Percentiles rank a stretch among this genome's conserved stretches.
These are phyloP conservation scores for Dalechampia spathulata DNA, from an alignment of 441 rosid species.

Conservation along the genomic window DNA sequence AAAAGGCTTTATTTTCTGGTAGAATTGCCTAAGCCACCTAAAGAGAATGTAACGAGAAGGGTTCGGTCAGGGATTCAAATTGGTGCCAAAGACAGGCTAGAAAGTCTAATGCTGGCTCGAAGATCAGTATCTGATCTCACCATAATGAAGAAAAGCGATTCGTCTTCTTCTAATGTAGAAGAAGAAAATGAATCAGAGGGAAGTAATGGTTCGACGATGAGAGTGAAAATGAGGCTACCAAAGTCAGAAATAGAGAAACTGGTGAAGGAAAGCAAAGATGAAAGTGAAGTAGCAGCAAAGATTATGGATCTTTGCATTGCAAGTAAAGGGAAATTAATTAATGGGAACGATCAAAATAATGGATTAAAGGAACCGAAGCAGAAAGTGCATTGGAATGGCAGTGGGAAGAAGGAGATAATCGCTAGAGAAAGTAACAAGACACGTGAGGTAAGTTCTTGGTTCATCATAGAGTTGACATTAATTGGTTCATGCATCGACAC, in stretches of 20 bases:
- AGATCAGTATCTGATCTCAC: slow-evolving; percentile 79
- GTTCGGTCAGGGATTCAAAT: slow-evolving; percentile 69
- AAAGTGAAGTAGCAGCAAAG: slow-evolving; percentile 58
- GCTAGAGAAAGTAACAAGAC: slow-evolving; percentile 27
- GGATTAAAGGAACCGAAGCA: slow-evolving; percentile 1
- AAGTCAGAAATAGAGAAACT: slow-evolving; percentile 59
- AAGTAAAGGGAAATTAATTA: too few species aligned
- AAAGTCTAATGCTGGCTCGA: slow-evolving; percentile 66
- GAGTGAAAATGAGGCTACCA: slow-evolving; percentile 61
- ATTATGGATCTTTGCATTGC: slow-evolving; percentile 44
- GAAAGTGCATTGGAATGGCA: slow-evolving; percentile 25
- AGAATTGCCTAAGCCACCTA: slow-evolving; percentile 45
- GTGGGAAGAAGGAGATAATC: not conserved
- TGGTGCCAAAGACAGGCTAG: slow-evolving; percentile 81
- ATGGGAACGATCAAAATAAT: slow-evolving; percentile 10
- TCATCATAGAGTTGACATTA: slow-evolving; percentile 6
- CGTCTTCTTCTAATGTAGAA: not conserved
- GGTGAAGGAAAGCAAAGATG: slow-evolving; percentile 55
- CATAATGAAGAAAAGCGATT: slow-evolving; percentile 22
- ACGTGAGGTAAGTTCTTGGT: slow-evolving; percentile 33
- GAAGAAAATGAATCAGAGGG: not conserved
- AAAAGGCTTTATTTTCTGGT: slow-evolving; percentile 78
- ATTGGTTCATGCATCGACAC: too few species aligned
- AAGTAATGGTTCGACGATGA: slow-evolving; percentile 19
- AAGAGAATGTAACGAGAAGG: slow-evolving; percentile 46